These are phyloP conservation scores for Curvularia hawaiiensis DNA, from an alignment of 2,329 filamentous ascomycete genomes.

Conservation along the genomic window DNA sequence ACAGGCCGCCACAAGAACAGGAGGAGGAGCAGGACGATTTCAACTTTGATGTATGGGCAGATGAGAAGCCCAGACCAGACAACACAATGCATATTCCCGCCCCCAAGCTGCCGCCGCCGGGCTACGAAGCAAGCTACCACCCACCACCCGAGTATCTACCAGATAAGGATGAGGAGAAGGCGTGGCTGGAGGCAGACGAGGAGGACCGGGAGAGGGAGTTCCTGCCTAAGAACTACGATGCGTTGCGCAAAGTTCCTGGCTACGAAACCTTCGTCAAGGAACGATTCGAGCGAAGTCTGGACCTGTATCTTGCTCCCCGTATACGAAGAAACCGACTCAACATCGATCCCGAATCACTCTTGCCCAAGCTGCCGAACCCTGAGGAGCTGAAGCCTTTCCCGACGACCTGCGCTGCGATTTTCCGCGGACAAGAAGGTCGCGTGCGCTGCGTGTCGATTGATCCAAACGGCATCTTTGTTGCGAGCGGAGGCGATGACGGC, in stretches of 20 bases:
- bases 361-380: slow-evolving; percentile 90
- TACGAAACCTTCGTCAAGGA: slow-evolving; percentile 93
- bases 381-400: slow-evolving; percentile 96
- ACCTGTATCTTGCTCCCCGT: slow-evolving; percentile 92
- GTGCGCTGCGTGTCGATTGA: slow-evolving; percentile 86
- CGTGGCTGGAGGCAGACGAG: slow-evolving; percentile 84
- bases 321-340: slow-evolving; percentile 93
- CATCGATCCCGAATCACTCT: slow-evolving; percentile 90
- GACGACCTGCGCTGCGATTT: slow-evolving; percentile 84
- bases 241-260: slow-evolving; percentile 88
- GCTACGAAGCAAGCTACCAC: slow-evolving; percentile 96
- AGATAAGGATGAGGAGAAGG: slow-evolving; percentile 78
- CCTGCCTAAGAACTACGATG: slow-evolving; percentile 79
- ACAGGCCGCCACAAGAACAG: slow-evolving; percentile 77
- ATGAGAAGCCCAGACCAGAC: slow-evolving; percentile 80
- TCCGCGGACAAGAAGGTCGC: slow-evolving; percentile 84
- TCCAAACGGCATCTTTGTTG: slow-evolving; percentile 82
- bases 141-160: slow-evolving; percentile 94
- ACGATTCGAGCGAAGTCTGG: slow-evolving; percentile 92
- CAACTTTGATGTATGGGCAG: slow-evolving; percentile 90
- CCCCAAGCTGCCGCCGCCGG: slow-evolving; percentile 89
- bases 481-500: slow-evolving; percentile 93
- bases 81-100: slow-evolving; percentile 95
- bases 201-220: slow-evolving; percentile 93
- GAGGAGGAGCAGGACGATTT: slow-evolving; percentile 72